Percentiles rank a stretch among this genome's conserved stretches.
These are phyloP conservation scores for Penicillium sp. DNA, from an alignment of 2,329 filamentous ascomycete species.

Conservation along the genomic window DNA sequence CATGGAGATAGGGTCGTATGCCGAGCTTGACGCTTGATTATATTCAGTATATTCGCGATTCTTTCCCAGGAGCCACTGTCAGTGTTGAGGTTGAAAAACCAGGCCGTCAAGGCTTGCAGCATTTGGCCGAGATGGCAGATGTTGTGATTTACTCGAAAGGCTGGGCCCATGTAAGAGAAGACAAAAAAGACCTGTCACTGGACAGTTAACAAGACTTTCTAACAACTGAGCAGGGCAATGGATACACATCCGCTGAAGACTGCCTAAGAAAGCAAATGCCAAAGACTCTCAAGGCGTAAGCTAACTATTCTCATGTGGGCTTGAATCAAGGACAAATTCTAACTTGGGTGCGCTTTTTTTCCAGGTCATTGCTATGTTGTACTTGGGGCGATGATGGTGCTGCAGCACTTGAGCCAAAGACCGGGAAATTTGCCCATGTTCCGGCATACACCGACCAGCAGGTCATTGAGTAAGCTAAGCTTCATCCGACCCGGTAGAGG, in stretches of 20 bases:
- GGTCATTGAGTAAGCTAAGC: slow-evolving; percentile 61
- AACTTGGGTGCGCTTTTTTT: not conserved
- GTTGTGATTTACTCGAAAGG: slow-evolving; percentile 72
- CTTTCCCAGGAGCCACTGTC: slow-evolving; percentile 51
- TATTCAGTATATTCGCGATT: slow-evolving; percentile 56
- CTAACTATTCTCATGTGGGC: not conserved
- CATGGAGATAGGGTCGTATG: slow-evolving; percentile 57
- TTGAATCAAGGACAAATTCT: not conserved
- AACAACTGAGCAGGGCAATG: slow-evolving; percentile 27
- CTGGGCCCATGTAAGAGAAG: slow-evolving; percentile 65
- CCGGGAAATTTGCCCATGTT: slow-evolving; percentile 40
- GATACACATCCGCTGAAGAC: slow-evolving; percentile 50
- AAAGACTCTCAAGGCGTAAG: slow-evolving; percentile 50
- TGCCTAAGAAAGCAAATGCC: slow-evolving; percentile 53
- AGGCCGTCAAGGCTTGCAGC: slow-evolving; percentile 58
- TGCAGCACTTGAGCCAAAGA: slow-evolving; percentile 45
- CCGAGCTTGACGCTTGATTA: slow-evolving; percentile 62
- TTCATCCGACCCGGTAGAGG: not conserved
- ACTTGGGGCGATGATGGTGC: slow-evolving; percentile 63
- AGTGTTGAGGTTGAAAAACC: slow-evolving; percentile 77
- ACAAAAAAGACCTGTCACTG: slow-evolving; percentile 11
- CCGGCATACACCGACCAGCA: slow-evolving; percentile 45
- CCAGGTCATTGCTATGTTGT: slow-evolving; percentile 55
- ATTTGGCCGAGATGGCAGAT: slow-evolving; percentile 64
- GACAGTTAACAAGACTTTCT: not conserved